Evolutionary conservation across 108 stramenopile species (phyloP), one percentile per base, ranked within the genome.

Genomic region (Ochromonas danica): DNA sequence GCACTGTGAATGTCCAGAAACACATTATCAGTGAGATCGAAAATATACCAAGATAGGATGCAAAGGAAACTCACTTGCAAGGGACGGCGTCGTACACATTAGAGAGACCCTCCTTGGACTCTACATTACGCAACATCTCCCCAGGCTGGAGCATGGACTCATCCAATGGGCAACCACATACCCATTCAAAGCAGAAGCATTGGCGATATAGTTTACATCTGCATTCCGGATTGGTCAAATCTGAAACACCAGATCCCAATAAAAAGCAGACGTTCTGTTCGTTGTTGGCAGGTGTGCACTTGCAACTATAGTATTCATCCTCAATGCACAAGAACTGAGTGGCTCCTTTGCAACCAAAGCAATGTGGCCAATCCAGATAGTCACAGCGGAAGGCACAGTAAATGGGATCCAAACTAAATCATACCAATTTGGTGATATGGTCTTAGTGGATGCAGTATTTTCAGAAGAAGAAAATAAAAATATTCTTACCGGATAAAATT

Each of bases 111-210:
- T 22, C 51, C 10, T 22, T 57, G 17, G 10, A 17, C 17, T 10
- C 17, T 17, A 57, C 22, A 22, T 57, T 57, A 22, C 51, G 10
- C 17, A 17, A 57, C 51, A 22, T 22, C 10, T 10, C 51, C 10
- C 51, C 51, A 57, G 51, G 10, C 17, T 57, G 51, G 17, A 57
- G 17, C 17, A 17, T 17, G 10, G 51, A 10, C 51, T 57, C 17
- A 57, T 57, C 51, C 51, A 57, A 22, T 22, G 51, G 51, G 51
- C 51, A 57, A 57, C 51, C 51, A 57, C 51, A 57, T 17, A 57
- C 22, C 17, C 10, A 57, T 22, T 57, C 51, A 57, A 10, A 57
- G 51, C 51, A 57, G 22, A 57, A 57, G 51, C 51, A 57, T 57
- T 57, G 51, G 22, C 51, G 51, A 22, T 57, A 57, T 22, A 22